phyloP scores from a whole-genome alignment of 1,139 yeast species.

The Lizanozyma gosingica region DNA sequence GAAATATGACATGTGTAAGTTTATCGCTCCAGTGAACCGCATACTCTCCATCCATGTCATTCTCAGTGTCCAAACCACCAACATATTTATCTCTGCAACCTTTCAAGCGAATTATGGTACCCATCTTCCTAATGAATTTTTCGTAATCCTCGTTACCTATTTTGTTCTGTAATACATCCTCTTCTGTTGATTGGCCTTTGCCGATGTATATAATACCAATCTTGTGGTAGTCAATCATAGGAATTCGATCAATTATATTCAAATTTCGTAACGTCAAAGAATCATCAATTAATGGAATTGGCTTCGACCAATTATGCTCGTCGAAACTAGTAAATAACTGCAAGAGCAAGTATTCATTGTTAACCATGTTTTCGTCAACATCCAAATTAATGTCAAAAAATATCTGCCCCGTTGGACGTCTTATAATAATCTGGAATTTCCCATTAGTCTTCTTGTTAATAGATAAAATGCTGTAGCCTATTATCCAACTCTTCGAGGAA shows the following conservation, averaged over 20 bases:
- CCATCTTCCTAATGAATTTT: constrained; percentile 49
- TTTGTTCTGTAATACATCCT: constrained; percentile 54
- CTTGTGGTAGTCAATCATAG: constrained; percentile 72
- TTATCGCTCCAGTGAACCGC: constrained; percentile 71
- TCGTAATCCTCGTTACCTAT: constrained; percentile 61
- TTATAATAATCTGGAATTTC: constrained; percentile 39
- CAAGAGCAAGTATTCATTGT: constrained; percentile 17
- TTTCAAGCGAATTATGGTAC: constrained; percentile 47
- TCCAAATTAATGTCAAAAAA: constrained; percentile 37
- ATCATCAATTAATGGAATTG: constrained; percentile 37
- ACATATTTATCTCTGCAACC: constrained; percentile 51
- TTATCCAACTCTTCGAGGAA: constrained; percentile 45
- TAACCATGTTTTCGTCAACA: constrained; percentile 1
- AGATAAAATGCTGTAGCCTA: constrained; percentile 51
- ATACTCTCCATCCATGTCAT: constrained; percentile 65
- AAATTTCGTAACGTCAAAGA: constrained; percentile 49
- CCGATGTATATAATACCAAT: constrained; percentile 72
- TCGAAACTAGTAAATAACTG: constrained; percentile 24
- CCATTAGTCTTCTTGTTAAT: constrained; percentile 50
- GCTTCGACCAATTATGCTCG: constrained; percentile 14
- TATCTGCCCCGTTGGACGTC: constrained; percentile 64
- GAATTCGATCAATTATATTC: constrained; percentile 61
- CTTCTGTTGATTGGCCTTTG: constrained; percentile 53
- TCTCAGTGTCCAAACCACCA: constrained; percentile 72
- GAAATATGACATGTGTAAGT: constrained; percentile 64